Evolutionary conservation across 805 yeast genomes (phyloP), one percentile per base, ranked within the genome.

Genomic region (Suhomyces tanzawaensis): DNA sequence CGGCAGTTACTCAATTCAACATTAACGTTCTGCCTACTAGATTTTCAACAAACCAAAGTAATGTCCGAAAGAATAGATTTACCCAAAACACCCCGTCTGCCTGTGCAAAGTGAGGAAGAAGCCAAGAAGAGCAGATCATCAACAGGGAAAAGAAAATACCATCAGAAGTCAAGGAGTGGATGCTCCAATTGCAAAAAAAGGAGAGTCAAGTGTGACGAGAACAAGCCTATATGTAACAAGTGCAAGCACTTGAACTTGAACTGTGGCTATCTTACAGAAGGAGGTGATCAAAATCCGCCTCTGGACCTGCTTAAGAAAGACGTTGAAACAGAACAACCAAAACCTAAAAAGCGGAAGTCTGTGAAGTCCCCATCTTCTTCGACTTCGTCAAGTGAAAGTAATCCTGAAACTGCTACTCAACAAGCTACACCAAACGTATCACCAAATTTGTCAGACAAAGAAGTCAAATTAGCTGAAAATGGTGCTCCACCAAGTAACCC

Each of bases 161-260:
- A 91, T 57, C 85, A 81, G 42, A 91, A 91, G 61, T 85, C 95
- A 24, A 76, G 95, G 40, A 77, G 79, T 40, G 98, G 98, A 0
- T 90, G 98, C 63, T 76, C 81, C 27, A 85, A 95, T 2, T 90
- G 98, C 63, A 90, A 90, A 55, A 75, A 78, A 46, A 75, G 98
- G 51, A 70, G 97, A 36, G 96, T 91, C 28, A 90, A 90, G 57
- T 90, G 98, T 69, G 97, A 90, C 57, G 97, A 91, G 59, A 66
- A 68, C 1, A 83, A 80, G 43, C 97, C 97, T 1, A 57, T 68
- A 6, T 90, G 98, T 59, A 66, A 67, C 16, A 88, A 88, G 62
- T 90, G 98, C 62, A 62, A 69, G 34, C 81, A 88, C 44, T 77
- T 90, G 79, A 82, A 85, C 16, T 69, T 90, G 24, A 82, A 76